A percentile compares a stretch with the other conserved stretches of the same genome.
Conservation (phyloP, 75 land plant species). For the Selaginella moellendorffii region DNA sequence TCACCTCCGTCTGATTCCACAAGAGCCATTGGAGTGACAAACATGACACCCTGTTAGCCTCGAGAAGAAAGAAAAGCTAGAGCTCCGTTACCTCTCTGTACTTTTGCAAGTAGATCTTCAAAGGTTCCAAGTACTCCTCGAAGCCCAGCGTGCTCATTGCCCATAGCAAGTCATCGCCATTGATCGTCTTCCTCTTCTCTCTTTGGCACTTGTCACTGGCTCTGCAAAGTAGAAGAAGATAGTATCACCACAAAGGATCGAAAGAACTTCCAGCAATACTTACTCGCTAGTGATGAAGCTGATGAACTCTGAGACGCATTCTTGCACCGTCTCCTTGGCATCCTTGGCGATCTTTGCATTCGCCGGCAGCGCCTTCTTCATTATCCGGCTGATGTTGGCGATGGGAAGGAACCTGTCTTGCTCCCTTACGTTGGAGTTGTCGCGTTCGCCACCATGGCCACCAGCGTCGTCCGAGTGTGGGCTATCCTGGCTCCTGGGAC, state of each 20-base stretch:
- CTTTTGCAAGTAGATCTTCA: constrained; percentile 3
- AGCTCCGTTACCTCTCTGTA: constrained; percentile 7
- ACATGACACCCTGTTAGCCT: no score
- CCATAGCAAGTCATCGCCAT: constrained; percentile 9
- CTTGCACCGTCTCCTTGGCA: constrained; percentile 11
- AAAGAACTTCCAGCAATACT: no score
- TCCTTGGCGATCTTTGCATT: constrained; percentile 8
- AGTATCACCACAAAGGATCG: no score
- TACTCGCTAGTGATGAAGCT: constrained; percentile 9
- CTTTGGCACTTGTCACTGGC: constrained; percentile 8
- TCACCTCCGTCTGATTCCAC: neutral
- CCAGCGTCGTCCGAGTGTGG: constrained; percentile 19
- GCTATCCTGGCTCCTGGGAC: constrained; percentile 19
- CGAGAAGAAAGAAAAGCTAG: no score
- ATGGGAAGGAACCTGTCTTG: constrained; percentile 29
- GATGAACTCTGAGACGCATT: constrained; percentile 9
- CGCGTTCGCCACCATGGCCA: constrained; percentile 34
- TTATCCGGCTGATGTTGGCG: constrained; percentile 1
- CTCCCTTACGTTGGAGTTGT: constrained; percentile 33
- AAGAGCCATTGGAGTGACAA: no score
- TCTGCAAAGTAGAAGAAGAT: no score
- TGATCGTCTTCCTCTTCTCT: constrained; percentile 9
- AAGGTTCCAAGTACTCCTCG: constrained; percentile 4
- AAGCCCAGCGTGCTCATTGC: constrained; percentile 6
- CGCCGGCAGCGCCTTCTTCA: constrained; percentile 7